Base-by-base conservation (phyloP, 495 filamentous ascomycete genomes). In the Lophium mytilinum region DNA sequence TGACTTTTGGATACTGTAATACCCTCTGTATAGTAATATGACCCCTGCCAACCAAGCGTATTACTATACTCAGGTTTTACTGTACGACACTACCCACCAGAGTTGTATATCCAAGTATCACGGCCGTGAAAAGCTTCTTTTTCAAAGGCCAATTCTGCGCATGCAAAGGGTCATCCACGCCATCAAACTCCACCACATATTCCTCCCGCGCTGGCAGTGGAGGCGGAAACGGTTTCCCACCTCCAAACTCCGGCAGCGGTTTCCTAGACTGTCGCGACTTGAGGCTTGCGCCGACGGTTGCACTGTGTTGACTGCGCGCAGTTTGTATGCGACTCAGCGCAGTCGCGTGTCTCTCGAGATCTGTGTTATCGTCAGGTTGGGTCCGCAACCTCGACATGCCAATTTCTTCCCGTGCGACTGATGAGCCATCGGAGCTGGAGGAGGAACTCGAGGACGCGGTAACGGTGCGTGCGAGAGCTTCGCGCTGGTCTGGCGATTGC, bases 181-280 rank as follows among this genome's bases (percentile, higher is more conserved):
- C 87, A 49, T 84, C 81, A 60, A 94, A 95, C 61, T 92, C 90
- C 15, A 95, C 90, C 1, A 94, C 88, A 73, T 93, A 95, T 56
- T 86, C 83, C 62, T 93, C 90, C 62, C 78, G 77, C 19, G 80
- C 80, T 5, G 87, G 87, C 40, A 94, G 68, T 0, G 70, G 75
- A 4, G 86, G 88, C 9, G 89, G 90, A 70, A 84, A 90, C 10
- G 85, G 78, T 69, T 90, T 93, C 1, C 88, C 88, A 53, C 77
- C 85, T 10, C 89, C 88, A 60, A 82, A 80, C 9, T 72, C 70
- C 4, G 80, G 79, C 52, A 82, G 61, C 34, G 86, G 83, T 63
- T 75, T 84, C 63, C 66, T 77, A 0, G 76, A 79, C 51, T 73
- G 67, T 33, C 76, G 69, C 14, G 73, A 76, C 60, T 73, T 82